phyloP scores from a whole-genome alignment of 371 early-diverging fungal species.

The Rhizopus arrhizus region DNA sequence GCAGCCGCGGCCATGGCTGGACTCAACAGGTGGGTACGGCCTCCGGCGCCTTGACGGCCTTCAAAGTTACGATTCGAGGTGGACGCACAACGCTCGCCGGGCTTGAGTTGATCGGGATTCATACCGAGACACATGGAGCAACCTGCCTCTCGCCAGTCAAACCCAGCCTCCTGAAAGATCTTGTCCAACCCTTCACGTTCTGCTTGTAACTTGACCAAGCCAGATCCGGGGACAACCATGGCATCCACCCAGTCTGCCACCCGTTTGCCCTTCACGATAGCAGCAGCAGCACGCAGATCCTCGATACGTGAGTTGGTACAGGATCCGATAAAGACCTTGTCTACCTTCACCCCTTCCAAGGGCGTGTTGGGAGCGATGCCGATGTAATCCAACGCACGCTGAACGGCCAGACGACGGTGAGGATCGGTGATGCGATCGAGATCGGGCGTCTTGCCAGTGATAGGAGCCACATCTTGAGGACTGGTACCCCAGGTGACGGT shows the following conservation, averaged over 20 bases:
- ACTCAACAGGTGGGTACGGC: slow-evolving; percentile 57
- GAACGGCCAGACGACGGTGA: slow-evolving; percentile 50
- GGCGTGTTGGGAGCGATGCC: slow-evolving; percentile 66
- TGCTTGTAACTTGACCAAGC: slow-evolving; percentile 68
- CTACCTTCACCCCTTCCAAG: slow-evolving; percentile 60
- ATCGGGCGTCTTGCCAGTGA: slow-evolving; percentile 64
- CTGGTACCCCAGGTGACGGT: slow-evolving; percentile 74
- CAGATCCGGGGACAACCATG: slow-evolving; percentile 76
- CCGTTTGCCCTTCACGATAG: slow-evolving; percentile 62
- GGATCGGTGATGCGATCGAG: slow-evolving; percentile 50
- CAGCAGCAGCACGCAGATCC: slow-evolving; percentile 68
- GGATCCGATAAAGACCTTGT: slow-evolving; percentile 72
- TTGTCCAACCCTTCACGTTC: slow-evolving; percentile 70
- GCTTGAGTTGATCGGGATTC: slow-evolving; percentile 73
- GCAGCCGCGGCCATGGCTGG: slow-evolving; percentile 62
- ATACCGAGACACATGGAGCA: slow-evolving; percentile 78
- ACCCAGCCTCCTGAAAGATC: slow-evolving; percentile 69
- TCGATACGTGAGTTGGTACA: slow-evolving; percentile 80
- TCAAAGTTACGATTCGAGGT: slow-evolving; percentile 77
- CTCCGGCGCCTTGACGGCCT: slow-evolving; percentile 70
- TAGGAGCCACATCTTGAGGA: slow-evolving; percentile 67
- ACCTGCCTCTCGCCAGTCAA: slow-evolving; percentile 76
- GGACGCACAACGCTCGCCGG: slow-evolving; percentile 70
- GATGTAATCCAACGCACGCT: slow-evolving; percentile 66
- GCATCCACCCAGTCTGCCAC: slow-evolving; percentile 67